Evolutionary conservation across 805 yeast species (phyloP).

Genomic region (Candida piceae): DNA sequence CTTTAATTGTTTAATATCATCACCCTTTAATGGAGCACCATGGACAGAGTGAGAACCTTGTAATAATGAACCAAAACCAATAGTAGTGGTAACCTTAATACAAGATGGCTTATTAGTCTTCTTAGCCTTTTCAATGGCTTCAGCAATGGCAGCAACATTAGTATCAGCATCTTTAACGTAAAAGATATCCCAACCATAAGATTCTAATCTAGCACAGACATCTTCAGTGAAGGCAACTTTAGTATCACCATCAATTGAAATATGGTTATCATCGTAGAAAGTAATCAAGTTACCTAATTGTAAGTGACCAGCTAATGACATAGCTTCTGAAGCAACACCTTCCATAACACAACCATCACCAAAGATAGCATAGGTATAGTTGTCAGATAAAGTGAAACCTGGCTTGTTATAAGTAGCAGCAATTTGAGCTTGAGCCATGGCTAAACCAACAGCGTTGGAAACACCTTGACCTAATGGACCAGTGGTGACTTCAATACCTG

Average conservation of each 20-base stretch:
- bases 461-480: constrained; percentile 99
- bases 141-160: constrained; percentile 62
- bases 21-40: constrained; percentile 93
- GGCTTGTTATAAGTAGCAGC: constrained; percentile 95
- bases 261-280: constrained; percentile 93
- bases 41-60: constrained; percentile 91
- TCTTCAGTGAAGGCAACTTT: constrained; percentile 90
- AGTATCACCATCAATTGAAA: constrained; percentile 94
- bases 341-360: constrained; percentile 99
- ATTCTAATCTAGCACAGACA: constrained; percentile 74
- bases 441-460: constrained; percentile 92
- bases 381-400: constrained; percentile 63
- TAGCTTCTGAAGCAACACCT: constrained; percentile 94
- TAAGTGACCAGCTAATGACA: constrained; percentile 94
- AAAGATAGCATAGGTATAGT: constrained; percentile 70
- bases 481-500: constrained; percentile 95
- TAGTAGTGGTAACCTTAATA: constrained; percentile 83
- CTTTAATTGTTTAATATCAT: constrained; percentile 86
- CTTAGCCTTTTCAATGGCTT: constrained; percentile 79
- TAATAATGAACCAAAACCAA: constrained; percentile 86
- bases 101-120: constrained; percentile 81
- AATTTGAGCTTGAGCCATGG: constrained; percentile 86
- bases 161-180: constrained; percentile 76
- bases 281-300: constrained; percentile 90
- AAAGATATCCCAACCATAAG: constrained; percentile 91